These are phyloP conservation scores for Lentinula detonsa DNA, from an alignment of 768 basidiomycete genomes.

Conservation along the genomic window DNA sequence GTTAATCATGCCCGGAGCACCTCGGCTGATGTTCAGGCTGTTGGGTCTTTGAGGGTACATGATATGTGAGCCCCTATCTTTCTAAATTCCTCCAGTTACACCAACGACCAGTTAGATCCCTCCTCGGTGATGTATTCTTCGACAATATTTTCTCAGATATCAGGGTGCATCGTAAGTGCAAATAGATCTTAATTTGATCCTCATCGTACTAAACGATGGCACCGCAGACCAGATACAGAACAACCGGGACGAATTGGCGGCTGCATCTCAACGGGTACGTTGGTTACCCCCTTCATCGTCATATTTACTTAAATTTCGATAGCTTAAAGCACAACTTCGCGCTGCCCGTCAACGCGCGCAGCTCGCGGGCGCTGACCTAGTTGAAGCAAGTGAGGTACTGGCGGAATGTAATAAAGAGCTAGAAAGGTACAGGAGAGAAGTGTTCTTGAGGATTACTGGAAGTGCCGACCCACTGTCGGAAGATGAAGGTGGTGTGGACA, in stretches of 20 bases:
- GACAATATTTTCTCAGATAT: slow-evolving; percentile 38
- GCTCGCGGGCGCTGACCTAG: slow-evolving; percentile 12
- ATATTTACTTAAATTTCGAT: not conserved
- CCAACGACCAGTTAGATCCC: slow-evolving; percentile 18
- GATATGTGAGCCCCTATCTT: slow-evolving; percentile 24
- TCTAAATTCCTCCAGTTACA: not conserved
- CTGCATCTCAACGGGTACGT: slow-evolving; percentile 27
- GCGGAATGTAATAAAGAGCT: slow-evolving; percentile 10
- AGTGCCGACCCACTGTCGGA: slow-evolving; percentile 10
- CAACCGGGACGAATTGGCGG: slow-evolving; percentile 28
- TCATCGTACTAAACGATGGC: not conserved
- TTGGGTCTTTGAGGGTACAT: slow-evolving; percentile 30
- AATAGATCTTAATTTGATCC: not conserved
- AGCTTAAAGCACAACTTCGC: slow-evolving; percentile 9
- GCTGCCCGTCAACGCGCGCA: slow-evolving; percentile 4
- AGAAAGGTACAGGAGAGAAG: slow-evolving; percentile 16
- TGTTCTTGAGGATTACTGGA: slow-evolving; percentile 26
- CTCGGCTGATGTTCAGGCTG: slow-evolving; percentile 29
- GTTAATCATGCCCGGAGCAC: slow-evolving; percentile 31
- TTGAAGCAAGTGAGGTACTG: slow-evolving; percentile 12
- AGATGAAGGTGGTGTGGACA: not conserved
- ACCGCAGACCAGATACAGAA: slow-evolving; percentile 31
- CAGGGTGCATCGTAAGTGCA: slow-evolving; percentile 31
- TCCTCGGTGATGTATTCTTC: slow-evolving; percentile 34
- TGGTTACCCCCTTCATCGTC: not conserved